Evolutionary conservation across 2,329 filamentous ascomycete genomes (phyloP).

Genomic region (Botrytis cinerea): DNA sequence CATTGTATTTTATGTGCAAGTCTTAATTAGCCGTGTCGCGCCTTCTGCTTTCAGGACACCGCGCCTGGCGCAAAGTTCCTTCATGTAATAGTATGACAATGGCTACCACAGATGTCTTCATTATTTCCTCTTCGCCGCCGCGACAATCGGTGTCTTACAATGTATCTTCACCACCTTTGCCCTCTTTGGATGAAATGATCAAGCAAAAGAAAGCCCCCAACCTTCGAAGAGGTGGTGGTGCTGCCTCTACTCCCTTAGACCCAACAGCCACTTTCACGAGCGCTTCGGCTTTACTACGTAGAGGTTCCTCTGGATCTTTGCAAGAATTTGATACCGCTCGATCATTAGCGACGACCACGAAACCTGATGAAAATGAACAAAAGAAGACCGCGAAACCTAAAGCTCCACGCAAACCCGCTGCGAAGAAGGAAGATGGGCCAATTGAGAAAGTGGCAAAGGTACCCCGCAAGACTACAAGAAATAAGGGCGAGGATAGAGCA

Average conservation of each 20-base stretch:
- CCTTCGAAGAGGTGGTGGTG: slow-evolving; percentile 45
- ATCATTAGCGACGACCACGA: slow-evolving; percentile 1
- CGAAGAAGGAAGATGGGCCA: slow-evolving; percentile 22
- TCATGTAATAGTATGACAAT: slow-evolving; percentile 40
- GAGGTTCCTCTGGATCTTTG: slow-evolving; percentile 14
- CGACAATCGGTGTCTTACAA: slow-evolving; percentile 29
- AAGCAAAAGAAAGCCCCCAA: slow-evolving; percentile 41
- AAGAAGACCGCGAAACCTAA: slow-evolving; percentile 35
- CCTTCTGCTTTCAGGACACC: slow-evolving; percentile 29
- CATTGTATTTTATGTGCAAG: slow-evolving; percentile 24
- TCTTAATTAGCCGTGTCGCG: slow-evolving; percentile 33
- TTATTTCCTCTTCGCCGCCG: slow-evolving; percentile 32
- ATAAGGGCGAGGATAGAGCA: slow-evolving; percentile 23
- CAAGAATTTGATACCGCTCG: slow-evolving; percentile 21
- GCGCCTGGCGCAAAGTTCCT: slow-evolving; percentile 34
- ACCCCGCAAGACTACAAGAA: slow-evolving; percentile 28
- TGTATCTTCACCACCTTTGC: slow-evolving; percentile 44
- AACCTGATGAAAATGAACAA: slow-evolving; percentile 37
- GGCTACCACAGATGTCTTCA: slow-evolving; percentile 42
- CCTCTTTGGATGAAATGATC: slow-evolving; percentile 53
- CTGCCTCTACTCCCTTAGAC: slow-evolving; percentile 44
- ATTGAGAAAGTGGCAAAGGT: slow-evolving; percentile 34
- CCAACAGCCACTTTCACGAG: slow-evolving; percentile 47
- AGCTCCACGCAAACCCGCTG: slow-evolving; percentile 21
- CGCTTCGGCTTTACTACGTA: slow-evolving; percentile 42